Evolutionary conservation across 2,329 filamentous ascomycete species (phyloP), one percentile per base, ranked within the genome.

Genomic region (Periconia macrospinosa): DNA sequence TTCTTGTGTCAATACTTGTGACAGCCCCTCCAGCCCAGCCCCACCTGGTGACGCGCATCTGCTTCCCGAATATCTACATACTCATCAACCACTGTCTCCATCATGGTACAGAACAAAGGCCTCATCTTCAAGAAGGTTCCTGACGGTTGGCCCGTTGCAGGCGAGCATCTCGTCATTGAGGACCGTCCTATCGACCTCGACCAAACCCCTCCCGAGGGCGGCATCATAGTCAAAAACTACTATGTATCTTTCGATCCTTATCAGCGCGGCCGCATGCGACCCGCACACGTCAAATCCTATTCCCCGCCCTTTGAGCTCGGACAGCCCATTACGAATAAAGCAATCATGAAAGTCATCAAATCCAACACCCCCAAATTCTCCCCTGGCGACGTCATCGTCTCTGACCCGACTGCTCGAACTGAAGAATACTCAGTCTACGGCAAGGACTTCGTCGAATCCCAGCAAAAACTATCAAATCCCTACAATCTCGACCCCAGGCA

Each of bases 241-340:
- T 91, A 89, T 73, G 80, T 86, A 59, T 92, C 89, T 41, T 88
- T 88, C 76, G 91, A 96, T 74, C 91, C 91, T 1, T 96, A 95
- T 78, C 85, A 90, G 79, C 88, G 92, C 53, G 89, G 88, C 56
- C 84, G 85, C 62, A 92, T 96, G 89, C 86, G 90, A 45, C 75
- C 80, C 45, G 69, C 88, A 7, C 72, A 78, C 35, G 65, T 76
- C 69, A 85, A 88, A 76, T 91, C 89, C 10, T 94, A 92, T 78
- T 71, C 79, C 19, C 79, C 86, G 1, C 74, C 87, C 2, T 91
- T 86, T 67, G 70, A 79, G 15, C 72, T 90, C 45, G 80, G 81
- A 69, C 75, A 83, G 62, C 84, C 90, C 58, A 83, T 96, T 58
- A 76, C 75, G 60, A 92, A 87, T 75, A 73, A 74, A 60, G 80